Percentiles rank a stretch among this genome's conserved stretches.
phyloP scores from a whole-genome alignment of 2,329 filamentous ascomycete genomes.

The Orbilia blumenaviensis region DNA sequence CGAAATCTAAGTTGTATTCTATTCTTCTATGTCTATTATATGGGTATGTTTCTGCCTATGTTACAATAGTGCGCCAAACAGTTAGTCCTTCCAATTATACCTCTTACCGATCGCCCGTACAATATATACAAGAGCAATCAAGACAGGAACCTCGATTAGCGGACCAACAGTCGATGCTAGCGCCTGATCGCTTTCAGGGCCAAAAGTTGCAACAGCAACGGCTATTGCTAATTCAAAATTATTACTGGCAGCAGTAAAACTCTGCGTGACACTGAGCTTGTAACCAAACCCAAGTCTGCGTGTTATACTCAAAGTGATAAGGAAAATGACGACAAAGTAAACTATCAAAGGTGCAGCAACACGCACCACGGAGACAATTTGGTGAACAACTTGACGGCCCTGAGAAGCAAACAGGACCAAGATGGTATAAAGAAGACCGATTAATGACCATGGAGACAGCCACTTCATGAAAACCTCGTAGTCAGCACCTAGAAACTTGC shows the following conservation, averaged over 20 bases:
- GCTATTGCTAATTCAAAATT: slow-evolving; percentile 94
- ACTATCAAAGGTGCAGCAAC: slow-evolving; percentile 82
- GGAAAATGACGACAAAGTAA: slow-evolving; percentile 82
- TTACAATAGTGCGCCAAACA: too few relatives aligned
- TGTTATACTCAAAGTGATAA: slow-evolving; percentile 71
- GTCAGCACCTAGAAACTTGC: slow-evolving; percentile 66
- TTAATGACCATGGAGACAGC: slow-evolving; percentile 76
- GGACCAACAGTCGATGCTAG: slow-evolving; percentile 84
- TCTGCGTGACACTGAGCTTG: slow-evolving; percentile 75
- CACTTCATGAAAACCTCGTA: slow-evolving; percentile 79
- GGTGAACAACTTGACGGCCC: slow-evolving; percentile 77
- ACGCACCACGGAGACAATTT: slow-evolving; percentile 82
- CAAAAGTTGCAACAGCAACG: slow-evolving; percentile 83
- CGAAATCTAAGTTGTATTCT: too few relatives aligned
- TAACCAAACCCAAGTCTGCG: slow-evolving; percentile 77
- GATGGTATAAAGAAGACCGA: slow-evolving; percentile 87
- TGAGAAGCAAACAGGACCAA: slow-evolving; percentile 85
- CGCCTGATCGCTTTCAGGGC: slow-evolving; percentile 79
- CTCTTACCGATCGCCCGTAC: slow-evolving; percentile 69
- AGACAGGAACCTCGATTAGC: slow-evolving; percentile 83
- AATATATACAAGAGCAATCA: slow-evolving; percentile 79
- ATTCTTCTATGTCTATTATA: too few relatives aligned
- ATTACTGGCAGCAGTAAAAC: slow-evolving; percentile 89
- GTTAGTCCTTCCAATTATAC: slow-evolving; percentile 67
- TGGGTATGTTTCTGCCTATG: too few relatives aligned